phyloP scores from a whole-genome alignment of 768 basidiomycete genomes.

The Amanita brunnescens region DNA sequence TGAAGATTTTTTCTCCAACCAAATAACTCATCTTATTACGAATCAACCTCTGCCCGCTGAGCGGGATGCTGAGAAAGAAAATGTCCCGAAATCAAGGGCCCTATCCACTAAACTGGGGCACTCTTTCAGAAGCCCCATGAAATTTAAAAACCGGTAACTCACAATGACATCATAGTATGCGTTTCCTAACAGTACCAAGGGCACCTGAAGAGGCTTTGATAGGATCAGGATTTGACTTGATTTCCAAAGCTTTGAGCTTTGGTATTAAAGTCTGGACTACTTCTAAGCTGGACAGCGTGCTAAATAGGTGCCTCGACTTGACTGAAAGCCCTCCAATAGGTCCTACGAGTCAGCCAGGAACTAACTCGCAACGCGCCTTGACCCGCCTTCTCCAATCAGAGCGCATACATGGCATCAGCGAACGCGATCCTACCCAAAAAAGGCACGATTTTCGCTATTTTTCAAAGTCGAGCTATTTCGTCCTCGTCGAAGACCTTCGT shows the following conservation, averaged over 20 bases:
- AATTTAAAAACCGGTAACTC: slow-evolving; percentile 48
- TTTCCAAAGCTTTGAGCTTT: slow-evolving; percentile 58
- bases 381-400: slow-evolving; percentile 71
- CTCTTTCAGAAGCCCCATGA: slow-evolving; percentile 56
- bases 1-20: slow-evolving; percentile 82
- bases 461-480: slow-evolving; percentile 59
- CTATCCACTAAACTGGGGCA: slow-evolving; percentile 15
- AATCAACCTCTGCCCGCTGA: slow-evolving; percentile 34
- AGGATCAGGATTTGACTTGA: slow-evolving; percentile 32
- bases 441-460: slow-evolving; percentile 89
- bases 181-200: slow-evolving; percentile 12
- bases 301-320: slow-evolving; percentile 51
- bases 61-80: slow-evolving; percentile 55
- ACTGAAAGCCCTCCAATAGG: slow-evolving; percentile 15
- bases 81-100: slow-evolving; percentile 30
- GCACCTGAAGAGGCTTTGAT: slow-evolving; percentile 16
- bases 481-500: slow-evolving; percentile 86
- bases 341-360: slow-evolving; percentile 20
- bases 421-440: slow-evolving; percentile 86
- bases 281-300: slow-evolving; percentile 60
- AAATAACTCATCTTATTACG: slow-evolving; percentile 84
- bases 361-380: slow-evolving; percentile 37
- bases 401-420: slow-evolving; percentile 75
- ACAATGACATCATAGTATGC: background rate
- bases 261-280: slow-evolving; percentile 86